Conservation (phyloP, 73 alveolate species). For the Uronychia binucleata region DNA sequence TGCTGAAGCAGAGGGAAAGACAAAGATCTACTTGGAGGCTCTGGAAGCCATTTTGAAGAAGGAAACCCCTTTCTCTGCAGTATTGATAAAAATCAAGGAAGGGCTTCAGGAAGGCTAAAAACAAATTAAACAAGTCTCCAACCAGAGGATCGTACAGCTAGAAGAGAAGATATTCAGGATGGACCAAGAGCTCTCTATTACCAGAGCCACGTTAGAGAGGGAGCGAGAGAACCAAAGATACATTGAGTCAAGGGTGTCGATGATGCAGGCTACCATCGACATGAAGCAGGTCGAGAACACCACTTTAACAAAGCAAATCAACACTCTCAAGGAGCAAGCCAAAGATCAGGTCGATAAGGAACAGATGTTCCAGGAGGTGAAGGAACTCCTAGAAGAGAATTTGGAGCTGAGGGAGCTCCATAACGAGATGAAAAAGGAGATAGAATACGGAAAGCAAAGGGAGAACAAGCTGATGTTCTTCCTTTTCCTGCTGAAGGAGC, state of each 20-base stretch:
- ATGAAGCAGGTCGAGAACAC: neutral
- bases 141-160: neutral
- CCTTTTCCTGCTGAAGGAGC: slow-evolving; percentile 28
- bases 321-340: neutral
- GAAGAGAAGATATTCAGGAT: neutral
- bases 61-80: neutral
- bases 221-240: neutral
- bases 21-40: neutral
- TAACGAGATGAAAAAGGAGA: slow-evolving; percentile 22
- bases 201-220: neutral
- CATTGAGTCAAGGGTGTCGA: neutral
- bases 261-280: neutral
- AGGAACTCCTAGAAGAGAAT: slow-evolving; percentile 25
- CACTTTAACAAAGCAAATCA: neutral
- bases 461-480: slow-evolving; percentile 43
- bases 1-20: neutral
- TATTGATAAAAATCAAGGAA: too few relatives aligned
- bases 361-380: slow-evolving; percentile 2
- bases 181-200: neutral
- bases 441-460: slow-evolving; percentile 39
- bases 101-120: neutral
- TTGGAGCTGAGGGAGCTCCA: slow-evolving; percentile 10
- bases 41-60: neutral
- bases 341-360: neutral
- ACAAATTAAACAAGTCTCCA: too few relatives aligned